phyloP scores from a whole-genome alignment of 2,329 filamentous ascomycete species.

The Fusarium gaditjirri region DNA sequence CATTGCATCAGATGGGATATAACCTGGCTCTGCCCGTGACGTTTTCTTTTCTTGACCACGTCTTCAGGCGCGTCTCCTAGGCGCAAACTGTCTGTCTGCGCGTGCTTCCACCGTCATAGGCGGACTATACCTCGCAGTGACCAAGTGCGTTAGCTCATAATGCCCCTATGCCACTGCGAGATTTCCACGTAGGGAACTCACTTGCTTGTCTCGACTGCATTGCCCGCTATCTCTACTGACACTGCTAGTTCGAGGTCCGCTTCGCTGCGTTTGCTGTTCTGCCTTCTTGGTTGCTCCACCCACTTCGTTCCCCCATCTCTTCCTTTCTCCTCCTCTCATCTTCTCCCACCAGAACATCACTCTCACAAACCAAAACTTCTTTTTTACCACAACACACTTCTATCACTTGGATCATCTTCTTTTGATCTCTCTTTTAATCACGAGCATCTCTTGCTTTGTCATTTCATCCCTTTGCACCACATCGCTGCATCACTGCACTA shows the following conservation, averaged over 20 bases:
- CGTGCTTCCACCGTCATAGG: slow-evolving; percentile 2
- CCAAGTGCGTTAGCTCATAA: neutral
- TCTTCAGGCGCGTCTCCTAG: neutral
- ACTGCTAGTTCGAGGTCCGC: neutral
- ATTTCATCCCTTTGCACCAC: neutral
- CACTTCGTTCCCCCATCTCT: neutral
- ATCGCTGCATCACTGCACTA: neutral
- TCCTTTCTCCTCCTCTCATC: neutral
- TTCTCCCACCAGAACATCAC: neutral
- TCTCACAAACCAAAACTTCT: neutral
- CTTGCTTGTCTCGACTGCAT: neutral
- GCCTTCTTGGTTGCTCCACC: slow-evolving; percentile 2
- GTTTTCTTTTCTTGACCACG: slow-evolving; percentile 1
- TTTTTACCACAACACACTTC: neutral
- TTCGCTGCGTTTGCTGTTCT: slow-evolving; percentile 7
- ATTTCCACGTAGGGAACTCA: neutral
- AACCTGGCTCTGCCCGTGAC: slow-evolving; percentile 6
- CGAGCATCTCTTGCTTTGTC: neutral
- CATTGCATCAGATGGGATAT: slow-evolving; percentile 4
- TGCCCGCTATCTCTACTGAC: neutral
- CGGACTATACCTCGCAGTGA: neutral
- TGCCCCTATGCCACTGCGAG: neutral
- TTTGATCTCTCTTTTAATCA: neutral
- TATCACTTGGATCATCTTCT: neutral
- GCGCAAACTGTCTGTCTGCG: neutral